phyloP scores from a whole-genome alignment of 1,284 basidiomycete genomes.

The Sparassis latifolia region DNA sequence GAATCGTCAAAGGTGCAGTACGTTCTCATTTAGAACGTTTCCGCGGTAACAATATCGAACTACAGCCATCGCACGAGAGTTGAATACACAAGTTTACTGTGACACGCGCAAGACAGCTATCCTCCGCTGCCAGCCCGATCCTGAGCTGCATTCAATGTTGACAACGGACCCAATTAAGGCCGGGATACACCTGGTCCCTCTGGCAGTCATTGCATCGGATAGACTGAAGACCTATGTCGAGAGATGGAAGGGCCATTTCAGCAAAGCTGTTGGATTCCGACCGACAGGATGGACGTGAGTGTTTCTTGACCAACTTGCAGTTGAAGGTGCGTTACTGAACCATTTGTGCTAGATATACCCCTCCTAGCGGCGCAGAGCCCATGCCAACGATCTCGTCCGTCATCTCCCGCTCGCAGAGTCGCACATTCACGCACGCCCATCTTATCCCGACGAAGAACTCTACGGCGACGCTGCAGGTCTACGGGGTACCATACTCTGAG shows the following conservation, averaged over 20 bases:
- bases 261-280: conserved; percentile 75
- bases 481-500: conserved; percentile 92
- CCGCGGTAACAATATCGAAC: no score
- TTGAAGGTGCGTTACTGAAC: neutral
- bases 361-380: conserved; percentile 28
- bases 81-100: conserved; percentile 87
- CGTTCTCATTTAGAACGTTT: neutral
- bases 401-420: conserved; percentile 59
- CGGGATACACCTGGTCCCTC: conserved; percentile 81
- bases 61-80: conserved; percentile 76
- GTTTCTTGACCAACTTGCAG: neutral
- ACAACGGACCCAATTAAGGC: conserved; percentile 74
- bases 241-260: conserved; percentile 69
- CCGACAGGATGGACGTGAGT: conserved; percentile 94
- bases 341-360: neutral
- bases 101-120: conserved; percentile 79
- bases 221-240: conserved; percentile 75
- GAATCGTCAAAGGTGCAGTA: conserved; percentile 81
- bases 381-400: conserved; percentile 59
- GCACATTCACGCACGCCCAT: conserved; percentile 60
- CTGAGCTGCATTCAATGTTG: conserved; percentile 75
- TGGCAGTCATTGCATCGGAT: conserved; percentile 76
- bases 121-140: conserved; percentile 75
- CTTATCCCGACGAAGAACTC: conserved; percentile 72
- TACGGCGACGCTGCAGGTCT: conserved; percentile 64